Evolutionary conservation across 306 rosid genomes (phyloP).

Genomic region (Begonia masoniana): DNA sequence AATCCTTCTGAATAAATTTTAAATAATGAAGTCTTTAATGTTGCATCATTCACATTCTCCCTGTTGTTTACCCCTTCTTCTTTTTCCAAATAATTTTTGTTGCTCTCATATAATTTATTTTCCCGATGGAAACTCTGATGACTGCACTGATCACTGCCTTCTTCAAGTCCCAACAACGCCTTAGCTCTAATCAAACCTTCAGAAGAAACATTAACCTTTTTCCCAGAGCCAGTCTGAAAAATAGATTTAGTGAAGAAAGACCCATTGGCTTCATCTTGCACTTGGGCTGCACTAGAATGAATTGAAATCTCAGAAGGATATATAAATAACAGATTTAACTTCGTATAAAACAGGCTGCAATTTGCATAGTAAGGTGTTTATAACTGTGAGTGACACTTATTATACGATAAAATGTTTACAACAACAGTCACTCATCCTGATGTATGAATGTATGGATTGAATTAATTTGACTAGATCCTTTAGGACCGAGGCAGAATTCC

Average conservation of each 20-base stretch:
- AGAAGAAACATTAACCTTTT: slow-evolving; percentile 52
- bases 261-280: slow-evolving; percentile 16
- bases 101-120: slow-evolving; percentile 1
- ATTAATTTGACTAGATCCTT: no score
- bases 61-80: slow-evolving; percentile 12
- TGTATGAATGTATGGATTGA: no score
- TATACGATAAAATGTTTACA: no score
- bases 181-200: slow-evolving; percentile 55
- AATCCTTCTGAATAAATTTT: slow-evolving; percentile 14
- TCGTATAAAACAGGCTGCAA: no score
- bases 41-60: slow-evolving; percentile 8
- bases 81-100: slow-evolving; percentile 8
- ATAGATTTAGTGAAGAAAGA: slow-evolving; percentile 44
- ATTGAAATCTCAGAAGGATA: neutral
- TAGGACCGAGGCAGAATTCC: no score
- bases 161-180: slow-evolving; percentile 41
- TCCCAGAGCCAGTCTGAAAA: slow-evolving; percentile 74
- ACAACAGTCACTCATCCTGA: no score
- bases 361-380: no score
- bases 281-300: slow-evolving; percentile 30
- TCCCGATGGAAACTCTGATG: slow-evolving; percentile 20
- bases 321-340: no score
- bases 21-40: slow-evolving; percentile 14
- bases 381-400: no score
- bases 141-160: slow-evolving; percentile 16